Evolutionary conservation across 352 stramenopile genomes (phyloP).

Genomic region (Phytophthora colocasiae): DNA sequence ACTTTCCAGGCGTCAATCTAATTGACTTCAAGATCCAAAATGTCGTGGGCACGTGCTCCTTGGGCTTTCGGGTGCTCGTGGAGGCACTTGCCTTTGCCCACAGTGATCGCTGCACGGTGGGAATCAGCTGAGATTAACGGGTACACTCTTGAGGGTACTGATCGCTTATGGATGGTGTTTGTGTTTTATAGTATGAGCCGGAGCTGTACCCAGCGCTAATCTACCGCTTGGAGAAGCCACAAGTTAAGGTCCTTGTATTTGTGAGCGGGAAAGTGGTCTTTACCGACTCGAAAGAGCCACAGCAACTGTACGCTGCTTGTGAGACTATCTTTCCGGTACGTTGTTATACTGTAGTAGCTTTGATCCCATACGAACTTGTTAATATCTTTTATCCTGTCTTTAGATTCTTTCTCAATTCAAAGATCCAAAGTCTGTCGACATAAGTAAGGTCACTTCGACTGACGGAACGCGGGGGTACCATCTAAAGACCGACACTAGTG

Average conservation of each 20-base stretch:
- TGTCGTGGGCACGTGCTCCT: conserved; percentile 71
- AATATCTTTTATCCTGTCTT: conserved; percentile 1
- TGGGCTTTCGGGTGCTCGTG: conserved; percentile 83
- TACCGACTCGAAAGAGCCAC: conserved; percentile 92
- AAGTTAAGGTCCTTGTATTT: conserved; percentile 99
- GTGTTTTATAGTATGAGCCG: conserved; percentile 93
- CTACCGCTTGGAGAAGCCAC: conserved; percentile 96
- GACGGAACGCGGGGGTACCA: not conserved
- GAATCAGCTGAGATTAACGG: not conserved
- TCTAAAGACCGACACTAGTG: conserved; percentile 35
- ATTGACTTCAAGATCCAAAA: conserved; percentile 92
- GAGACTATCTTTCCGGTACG: conserved; percentile 79
- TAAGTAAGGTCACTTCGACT: conserved; percentile 4
- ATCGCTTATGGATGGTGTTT: not conserved
- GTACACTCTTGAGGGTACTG: not conserved
- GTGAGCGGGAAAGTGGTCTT: conserved; percentile 98
- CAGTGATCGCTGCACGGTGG: conserved; percentile 76
- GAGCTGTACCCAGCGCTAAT: conserved; percentile 99
- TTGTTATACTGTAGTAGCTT: conserved; percentile 11
- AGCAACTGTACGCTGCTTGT: conserved; percentile 86
- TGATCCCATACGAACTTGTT: not conserved
- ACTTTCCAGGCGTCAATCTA: conserved; percentile 84
- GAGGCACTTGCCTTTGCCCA: conserved; percentile 84
- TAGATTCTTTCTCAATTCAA: conserved; percentile 76
- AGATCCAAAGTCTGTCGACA: conserved; percentile 48